A percentile compares a stretch with the other conserved stretches of the same genome.
Conservation (phyloP, 441 rosid genomes). For the Sinapis alba region DNA sequence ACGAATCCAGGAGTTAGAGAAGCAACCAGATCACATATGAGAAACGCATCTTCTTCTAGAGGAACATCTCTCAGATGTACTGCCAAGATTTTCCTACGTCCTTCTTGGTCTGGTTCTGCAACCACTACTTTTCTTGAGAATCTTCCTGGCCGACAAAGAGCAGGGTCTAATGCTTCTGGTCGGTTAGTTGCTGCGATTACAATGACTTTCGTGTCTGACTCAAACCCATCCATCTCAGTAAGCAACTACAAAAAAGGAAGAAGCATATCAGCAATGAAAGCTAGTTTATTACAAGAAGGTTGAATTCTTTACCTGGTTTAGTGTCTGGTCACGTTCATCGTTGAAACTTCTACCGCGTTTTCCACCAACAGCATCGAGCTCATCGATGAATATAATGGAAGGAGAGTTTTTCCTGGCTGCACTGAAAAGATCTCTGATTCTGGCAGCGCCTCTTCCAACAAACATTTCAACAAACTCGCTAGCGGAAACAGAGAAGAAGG, state of each 20-base stretch:
- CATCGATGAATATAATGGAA: constrained; percentile 85
- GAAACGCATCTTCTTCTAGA: constrained; percentile 63
- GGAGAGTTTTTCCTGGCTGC: constrained; percentile 76
- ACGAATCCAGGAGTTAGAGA: constrained; percentile 73
- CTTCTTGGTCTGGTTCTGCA: constrained; percentile 78
- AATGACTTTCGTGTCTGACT: constrained; percentile 66
- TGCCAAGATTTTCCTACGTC: constrained; percentile 67
- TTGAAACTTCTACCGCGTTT: constrained; percentile 96
- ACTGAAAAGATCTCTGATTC: constrained; percentile 86
- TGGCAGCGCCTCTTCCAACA: constrained; percentile 97
- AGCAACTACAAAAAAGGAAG: constrained; percentile 64
- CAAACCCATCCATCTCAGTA: constrained; percentile 98
- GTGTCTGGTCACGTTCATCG: constrained; percentile 95
- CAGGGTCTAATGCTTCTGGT: constrained; percentile 74
- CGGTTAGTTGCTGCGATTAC: constrained; percentile 79
- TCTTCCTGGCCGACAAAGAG: constrained; percentile 80
- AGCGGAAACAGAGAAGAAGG: constrained; percentile 91
- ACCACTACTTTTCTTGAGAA: constrained; percentile 78
- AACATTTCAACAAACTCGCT: constrained; percentile 95
- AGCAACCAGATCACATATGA: constrained; percentile 66
- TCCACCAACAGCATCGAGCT: constrained; percentile 96
- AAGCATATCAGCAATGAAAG: background rate
- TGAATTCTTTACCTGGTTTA: constrained; percentile 69
- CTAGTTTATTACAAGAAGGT: background rate
- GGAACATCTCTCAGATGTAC: constrained; percentile 75